These are phyloP conservation scores for Rhizophora apiculata DNA, from an alignment of 345 rosid species.

Conservation along the genomic window DNA sequence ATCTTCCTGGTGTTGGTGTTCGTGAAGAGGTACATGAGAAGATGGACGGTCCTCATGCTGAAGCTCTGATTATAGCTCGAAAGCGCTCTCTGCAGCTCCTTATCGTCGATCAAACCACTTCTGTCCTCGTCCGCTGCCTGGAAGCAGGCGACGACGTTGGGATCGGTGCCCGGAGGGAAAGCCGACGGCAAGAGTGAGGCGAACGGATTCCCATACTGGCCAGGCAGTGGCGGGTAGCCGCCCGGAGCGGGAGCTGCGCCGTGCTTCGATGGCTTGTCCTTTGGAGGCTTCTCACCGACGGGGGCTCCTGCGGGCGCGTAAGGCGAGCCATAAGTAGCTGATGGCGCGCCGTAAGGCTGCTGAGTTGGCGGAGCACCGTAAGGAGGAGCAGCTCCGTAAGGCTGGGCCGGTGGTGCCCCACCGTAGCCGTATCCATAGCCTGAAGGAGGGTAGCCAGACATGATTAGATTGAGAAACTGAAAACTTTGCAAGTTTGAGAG, in stretches of 20 bases:
- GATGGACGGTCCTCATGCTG: constrained; percentile 83
- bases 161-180: constrained; percentile 90
- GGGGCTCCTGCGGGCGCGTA: constrained; percentile 23
- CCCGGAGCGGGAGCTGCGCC: constrained; percentile 26
- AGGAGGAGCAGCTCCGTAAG: constrained; percentile 33
- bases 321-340: constrained; percentile 32
- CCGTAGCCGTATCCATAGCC: not conserved
- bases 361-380: constrained; percentile 24
- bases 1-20: constrained; percentile 65
- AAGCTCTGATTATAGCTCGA: constrained; percentile 76
- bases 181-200: constrained; percentile 66
- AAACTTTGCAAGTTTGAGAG: too few species aligned
- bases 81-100: constrained; percentile 81
- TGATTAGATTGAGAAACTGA: not conserved
- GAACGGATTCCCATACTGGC: constrained; percentile 58
- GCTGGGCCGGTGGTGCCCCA: constrained; percentile 22
- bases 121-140: constrained; percentile 82
- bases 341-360: constrained; percentile 41
- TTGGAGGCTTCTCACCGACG: constrained; percentile 56
- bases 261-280: constrained; percentile 49
- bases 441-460: not conserved
- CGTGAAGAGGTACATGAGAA: constrained; percentile 83
- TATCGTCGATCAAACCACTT: constrained; percentile 85
- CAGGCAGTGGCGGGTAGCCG: constrained; percentile 36
- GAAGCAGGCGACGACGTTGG: constrained; percentile 70